Percentiles rank a stretch among this genome's conserved stretches.
These are phyloP conservation scores for Aspergillus pseudotamarii DNA, from an alignment of 2,329 filamentous ascomycete species.

Conservation along the genomic window DNA sequence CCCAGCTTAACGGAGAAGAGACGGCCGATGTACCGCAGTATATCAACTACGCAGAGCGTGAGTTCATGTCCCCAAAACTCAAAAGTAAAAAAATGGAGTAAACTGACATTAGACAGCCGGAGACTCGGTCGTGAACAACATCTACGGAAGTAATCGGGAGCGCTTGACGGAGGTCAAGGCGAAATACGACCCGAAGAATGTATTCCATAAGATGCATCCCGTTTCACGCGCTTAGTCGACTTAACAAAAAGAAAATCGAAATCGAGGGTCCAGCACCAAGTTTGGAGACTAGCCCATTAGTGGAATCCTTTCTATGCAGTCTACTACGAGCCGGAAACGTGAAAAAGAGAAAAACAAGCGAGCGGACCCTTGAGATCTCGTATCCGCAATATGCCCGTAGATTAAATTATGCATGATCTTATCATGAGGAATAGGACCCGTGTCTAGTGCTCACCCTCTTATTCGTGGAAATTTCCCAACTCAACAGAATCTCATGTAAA, in stretches of 20 bases:
- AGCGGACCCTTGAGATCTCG: background rate
- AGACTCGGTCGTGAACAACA: slow-evolving; percentile 37
- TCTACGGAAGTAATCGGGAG: slow-evolving; percentile 50
- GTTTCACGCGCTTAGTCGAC: background rate
- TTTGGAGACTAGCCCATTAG: background rate
- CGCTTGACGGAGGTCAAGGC: slow-evolving; percentile 48
- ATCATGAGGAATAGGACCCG: background rate
- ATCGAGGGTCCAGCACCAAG: background rate
- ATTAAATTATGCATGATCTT: background rate
- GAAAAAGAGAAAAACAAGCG: background rate
- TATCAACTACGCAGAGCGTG: slow-evolving; percentile 40
- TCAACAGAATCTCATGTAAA: background rate
- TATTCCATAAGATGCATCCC: slow-evolving; percentile 51
- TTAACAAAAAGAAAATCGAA: background rate
- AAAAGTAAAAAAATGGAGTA: background rate
- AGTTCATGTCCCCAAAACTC: slow-evolving; percentile 13
- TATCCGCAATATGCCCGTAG: background rate
- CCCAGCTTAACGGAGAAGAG: slow-evolving; percentile 8
- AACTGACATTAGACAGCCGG: slow-evolving; percentile 30
- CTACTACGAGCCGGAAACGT: background rate
- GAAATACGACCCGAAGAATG: slow-evolving; percentile 50
- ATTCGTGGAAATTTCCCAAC: background rate
- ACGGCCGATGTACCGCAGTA: slow-evolving; percentile 33
- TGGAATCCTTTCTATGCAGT: background rate
- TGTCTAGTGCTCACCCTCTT: background rate